Percentiles rank a stretch among this genome's conserved stretches.
Conservation (phyloP, 805 yeast species). For the Kregervanrija pseudodelftensis region DNA sequence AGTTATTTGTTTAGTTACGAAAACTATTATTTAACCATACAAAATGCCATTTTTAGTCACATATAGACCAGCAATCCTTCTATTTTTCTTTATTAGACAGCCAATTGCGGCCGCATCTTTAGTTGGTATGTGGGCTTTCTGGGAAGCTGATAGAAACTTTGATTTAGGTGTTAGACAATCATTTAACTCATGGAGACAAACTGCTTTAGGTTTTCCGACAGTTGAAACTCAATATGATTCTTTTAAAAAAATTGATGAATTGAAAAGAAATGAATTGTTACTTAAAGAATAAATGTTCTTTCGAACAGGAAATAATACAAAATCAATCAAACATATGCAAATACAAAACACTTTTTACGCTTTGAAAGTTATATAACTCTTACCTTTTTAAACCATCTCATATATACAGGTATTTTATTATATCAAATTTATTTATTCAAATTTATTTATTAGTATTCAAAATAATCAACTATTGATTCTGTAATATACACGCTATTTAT, state of each 20-base stretch:
- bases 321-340: too few relatives aligned
- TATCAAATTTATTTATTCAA: too few relatives aligned
- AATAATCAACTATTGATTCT: too few relatives aligned
- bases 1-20: too few relatives aligned
- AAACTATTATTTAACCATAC: background rate
- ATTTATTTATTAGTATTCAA: too few relatives aligned
- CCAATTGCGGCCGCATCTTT: slow-evolving; percentile 30
- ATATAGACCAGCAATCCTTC: slow-evolving; percentile 30
- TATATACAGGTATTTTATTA: too few relatives aligned
- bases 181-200: slow-evolving; percentile 22
- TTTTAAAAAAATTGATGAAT: slow-evolving; percentile 26
- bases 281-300: slow-evolving; percentile 5
- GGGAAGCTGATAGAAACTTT: slow-evolving; percentile 30
- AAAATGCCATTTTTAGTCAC: slow-evolving; percentile 21
- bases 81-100: slow-evolving; percentile 30
- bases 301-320: too few relatives aligned
- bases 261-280: slow-evolving; percentile 21
- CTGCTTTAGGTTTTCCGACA: slow-evolving; percentile 28
- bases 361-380: too few relatives aligned
- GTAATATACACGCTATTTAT: too few relatives aligned
- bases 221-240: slow-evolving; percentile 21
- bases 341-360: too few relatives aligned
- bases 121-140: slow-evolving; percentile 26
- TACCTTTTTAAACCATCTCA: too few relatives aligned
- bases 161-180: slow-evolving; percentile 26